Base-by-base conservation (phyloP, 2,329 filamentous ascomycete genomes). In the Simplicillium aogashimaense region DNA sequence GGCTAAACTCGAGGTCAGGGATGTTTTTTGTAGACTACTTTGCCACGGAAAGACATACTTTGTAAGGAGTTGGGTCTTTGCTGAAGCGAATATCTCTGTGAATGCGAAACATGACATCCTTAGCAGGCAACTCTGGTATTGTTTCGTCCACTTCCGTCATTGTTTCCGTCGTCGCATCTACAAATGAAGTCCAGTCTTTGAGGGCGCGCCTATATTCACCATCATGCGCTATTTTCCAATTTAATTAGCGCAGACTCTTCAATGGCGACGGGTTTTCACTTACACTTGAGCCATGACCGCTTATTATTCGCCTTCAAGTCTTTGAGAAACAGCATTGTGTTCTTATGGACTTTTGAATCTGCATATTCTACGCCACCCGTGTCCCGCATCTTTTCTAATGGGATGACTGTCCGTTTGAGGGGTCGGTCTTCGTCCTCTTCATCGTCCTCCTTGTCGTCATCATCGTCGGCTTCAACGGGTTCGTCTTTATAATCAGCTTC, bases 41-140 rank as follows among this genome's bases (percentile, higher is more conserved):
- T 42, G 15, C 18, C 10, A 6, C 10, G 15, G 8, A 28, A 20
- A 33, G 35, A 47, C 67, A 52, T 63, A 84, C 84, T 72, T 94
- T 94, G 67, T 94, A 95, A 0, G 89, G 88, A 3, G 86, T 92
- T 15, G 76, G 83, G 53, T 94, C 81, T 50, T 86, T 83, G 53
- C 74, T 84, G 63, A 94, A 95, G 41, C 88, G 78, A 34, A 92
- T 74, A 52, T 95, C 88, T 50, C 88, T 73, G 60, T 94, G 87
- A 43, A 95, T 92, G 45, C 88, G 81, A 57, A 90, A 94, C 36
- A 87, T 78, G 50, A 94, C 67, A 55, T 95, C 88, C 59, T 94
- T 92, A 40, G 82, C 68, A 2, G 89, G 89, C 16, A 95, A 66
- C 51, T 95, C 87, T 1, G 89, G 89, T 33, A 95, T 77, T 1